Conservation (phyloP, 2,329 filamentous ascomycete species). For the Cercospora zeae-maydis region DNA sequence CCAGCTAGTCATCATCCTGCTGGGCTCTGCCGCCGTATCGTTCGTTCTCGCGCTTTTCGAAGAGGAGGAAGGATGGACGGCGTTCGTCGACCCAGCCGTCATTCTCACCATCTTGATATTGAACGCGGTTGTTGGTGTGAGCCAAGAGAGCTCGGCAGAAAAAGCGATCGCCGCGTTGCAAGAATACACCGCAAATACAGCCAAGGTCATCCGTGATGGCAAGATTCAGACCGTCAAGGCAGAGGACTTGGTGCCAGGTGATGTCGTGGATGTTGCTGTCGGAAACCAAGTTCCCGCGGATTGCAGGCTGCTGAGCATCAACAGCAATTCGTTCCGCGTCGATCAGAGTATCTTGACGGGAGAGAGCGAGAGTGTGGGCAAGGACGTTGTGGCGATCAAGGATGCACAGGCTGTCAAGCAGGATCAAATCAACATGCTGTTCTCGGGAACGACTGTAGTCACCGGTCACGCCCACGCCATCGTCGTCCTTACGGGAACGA, state of each 20-base stretch:
- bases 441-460: slow-evolving; percentile 96
- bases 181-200: slow-evolving; percentile 98
- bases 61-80: slow-evolving; percentile 88
- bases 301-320: slow-evolving; percentile 81
- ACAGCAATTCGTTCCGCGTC: slow-evolving; percentile 95
- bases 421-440: slow-evolving; percentile 96
- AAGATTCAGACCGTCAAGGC: slow-evolving; percentile 80
- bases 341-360: slow-evolving; percentile 97
- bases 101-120: slow-evolving; percentile 96
- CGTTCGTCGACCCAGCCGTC: slow-evolving; percentile 93
- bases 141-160: slow-evolving; percentile 96
- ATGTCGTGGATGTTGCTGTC: slow-evolving; percentile 81
- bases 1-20: slow-evolving; percentile 90
- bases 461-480: slow-evolving; percentile 88
- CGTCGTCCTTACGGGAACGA: slow-evolving; percentile 83
- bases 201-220: slow-evolving; percentile 86
- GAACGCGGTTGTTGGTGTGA: slow-evolving; percentile 95
- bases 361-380: slow-evolving; percentile 94
- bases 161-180: slow-evolving; percentile 97
- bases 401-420: slow-evolving; percentile 90
- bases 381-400: slow-evolving; percentile 66
- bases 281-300: slow-evolving; percentile 94
- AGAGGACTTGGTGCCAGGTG: slow-evolving; percentile 94
- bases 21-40: slow-evolving; percentile 88
- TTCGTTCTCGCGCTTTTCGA: slow-evolving; percentile 93